Base-by-base conservation (phyloP, 2,329 filamentous ascomycete species). In the Amylocarpus encephaloides region DNA sequence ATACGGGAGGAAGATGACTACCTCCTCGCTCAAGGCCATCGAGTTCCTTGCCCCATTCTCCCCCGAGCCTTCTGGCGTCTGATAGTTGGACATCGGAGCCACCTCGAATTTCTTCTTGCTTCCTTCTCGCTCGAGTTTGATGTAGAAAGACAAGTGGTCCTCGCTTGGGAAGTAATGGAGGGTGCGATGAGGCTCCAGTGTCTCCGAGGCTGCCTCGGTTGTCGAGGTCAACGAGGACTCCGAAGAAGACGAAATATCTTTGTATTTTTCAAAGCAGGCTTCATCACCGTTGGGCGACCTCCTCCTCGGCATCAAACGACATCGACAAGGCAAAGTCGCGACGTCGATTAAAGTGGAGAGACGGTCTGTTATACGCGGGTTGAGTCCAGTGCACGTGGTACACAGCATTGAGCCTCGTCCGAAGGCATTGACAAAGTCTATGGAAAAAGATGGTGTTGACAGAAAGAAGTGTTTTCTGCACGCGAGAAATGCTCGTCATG, bases 131-230 rank as follows among this genome's bases (percentile, higher is more conserved):
- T 41, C 35, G 13, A 36, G 5, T 16, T 48, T 39, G 18, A 42
- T 35, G 30, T 42, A 43, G 19, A 48, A 48, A 6, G 46, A 43
- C 10, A 42, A 19, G 22, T 48, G 38, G n/a, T 48, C 46, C 10
- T 48, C 46, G 18, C 46, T 48, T 42, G 46, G 38, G 26, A 42
- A 48, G 30, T 48, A 48, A 29, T 34, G 34, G 29, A 48, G 39
- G 32, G 38, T 26, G 19, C 42, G 39, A 42, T 43, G 30, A 12
- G 41, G 41, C 13, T 41, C 38, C 22, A 26, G 4, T 3, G 38
- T n/a, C 13, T 34, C 32, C 29, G 38, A 16, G 30, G 12, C 7
- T 11, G 18, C 26, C 10, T 48, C 19, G 6, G 22, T 12, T 32
- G 46, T 13, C 13, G 22, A 30, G 16, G 19, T 10, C 19, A 48